phyloP scores from a whole-genome alignment of 2,329 filamentous ascomycete genomes.

The Fusarium hostae region DNA sequence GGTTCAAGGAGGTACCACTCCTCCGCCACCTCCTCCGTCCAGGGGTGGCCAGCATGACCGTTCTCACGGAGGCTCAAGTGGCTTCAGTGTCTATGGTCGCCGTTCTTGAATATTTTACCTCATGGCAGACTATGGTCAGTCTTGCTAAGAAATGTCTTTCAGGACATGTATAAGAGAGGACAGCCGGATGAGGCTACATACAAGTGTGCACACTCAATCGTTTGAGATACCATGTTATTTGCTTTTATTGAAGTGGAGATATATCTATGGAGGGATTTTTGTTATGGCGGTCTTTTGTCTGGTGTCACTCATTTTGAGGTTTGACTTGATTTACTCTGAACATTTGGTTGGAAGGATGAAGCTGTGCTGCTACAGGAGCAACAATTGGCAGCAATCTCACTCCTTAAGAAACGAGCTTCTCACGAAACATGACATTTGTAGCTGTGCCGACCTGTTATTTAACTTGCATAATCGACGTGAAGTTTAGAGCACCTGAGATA shows the following conservation, averaged over 20 bases:
- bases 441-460: background rate
- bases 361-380: background rate
- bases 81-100: constrained; percentile 25
- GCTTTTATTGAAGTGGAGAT: background rate
- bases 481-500: background rate
- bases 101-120: constrained; percentile 7
- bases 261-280: background rate
- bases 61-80: constrained; percentile 23
- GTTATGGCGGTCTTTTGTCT: constrained; percentile 3
- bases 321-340: background rate
- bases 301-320: constrained; percentile 17
- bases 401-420: background rate
- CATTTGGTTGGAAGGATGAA: background rate
- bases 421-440: background rate
- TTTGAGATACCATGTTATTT: constrained; percentile 33
- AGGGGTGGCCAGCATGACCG: constrained; percentile 22
- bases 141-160: constrained; percentile 32
- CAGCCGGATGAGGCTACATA: constrained; percentile 22
- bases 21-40: constrained; percentile 29
- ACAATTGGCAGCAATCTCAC: constrained; percentile 5
- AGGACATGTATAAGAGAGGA: constrained; percentile 36
- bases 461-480: background rate
- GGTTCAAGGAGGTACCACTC: constrained; percentile 12
- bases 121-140: background rate
- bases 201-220: constrained; percentile 28